Evolutionary conservation across 1,284 basidiomycete genomes (phyloP), one percentile per base, ranked within the genome.

Genomic region (Puccinia novopanici): DNA sequence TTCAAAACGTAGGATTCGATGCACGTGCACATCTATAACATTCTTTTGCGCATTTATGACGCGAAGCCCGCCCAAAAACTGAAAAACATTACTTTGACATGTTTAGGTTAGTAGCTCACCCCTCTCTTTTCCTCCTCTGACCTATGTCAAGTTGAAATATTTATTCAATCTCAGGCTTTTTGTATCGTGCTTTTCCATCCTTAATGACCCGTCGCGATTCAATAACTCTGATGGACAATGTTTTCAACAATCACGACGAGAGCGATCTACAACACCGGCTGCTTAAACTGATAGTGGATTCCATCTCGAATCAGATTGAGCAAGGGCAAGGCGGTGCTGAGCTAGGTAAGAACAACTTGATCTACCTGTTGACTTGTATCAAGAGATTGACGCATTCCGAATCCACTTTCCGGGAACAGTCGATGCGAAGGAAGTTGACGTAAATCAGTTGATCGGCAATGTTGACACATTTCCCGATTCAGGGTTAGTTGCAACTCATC

Each of bases 391-490:
- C 63, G 6, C 13, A 30, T n/a, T 30, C 40, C 12, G 12, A 45
- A 54, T n/a, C 15, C 27, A 15, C 24, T 71, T 71, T 22, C 30
- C 8, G 1, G 12, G 2, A n/a, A 52, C 42, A 45, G 81, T 81
- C 48, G 78, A 68, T 48, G 81, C 83, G 61, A 80, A 82, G 27
- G 82, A 83, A 55, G 90, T 93, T 55, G 91, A 94, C 84, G 93
- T 98, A 90, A 91, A 92, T 1, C 93, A 98, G 83, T 88, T 99
- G 2, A 92, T 98, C 10, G 97, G 97, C 1, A 95, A 95, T 84
- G 94, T 94, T 0, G 92, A 94, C 83, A 92, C 91, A 0, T 95
- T 98, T 85, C 94, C 94, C 0, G 96, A 99, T 84, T 97, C 96
- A 24, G 94, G 92, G 95, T 96, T 86, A 83, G 89, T 84, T 84